Conservation (phyloP, 257 asterid species). For the Solanum corneliomulleri region DNA sequence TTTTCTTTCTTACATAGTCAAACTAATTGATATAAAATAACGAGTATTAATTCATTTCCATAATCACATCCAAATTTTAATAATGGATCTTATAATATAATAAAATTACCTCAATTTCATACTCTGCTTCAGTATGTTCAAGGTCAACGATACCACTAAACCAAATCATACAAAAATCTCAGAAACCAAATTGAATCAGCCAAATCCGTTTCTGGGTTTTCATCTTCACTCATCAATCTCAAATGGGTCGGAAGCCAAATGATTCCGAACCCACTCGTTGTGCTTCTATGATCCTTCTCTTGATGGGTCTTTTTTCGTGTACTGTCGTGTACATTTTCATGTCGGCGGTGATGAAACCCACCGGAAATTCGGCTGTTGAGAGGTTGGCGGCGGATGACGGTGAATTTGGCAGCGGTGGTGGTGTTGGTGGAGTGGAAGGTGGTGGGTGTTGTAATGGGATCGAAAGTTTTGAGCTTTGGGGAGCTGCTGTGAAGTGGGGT, state of each 20-base stretch:
- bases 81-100: neutral
- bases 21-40: too few relatives aligned
- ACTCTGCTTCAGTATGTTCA: neutral
- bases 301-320: slow-evolving; percentile 71
- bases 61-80: neutral
- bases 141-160: neutral
- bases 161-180: slow-evolving; percentile 15
- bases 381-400: slow-evolving; percentile 10
- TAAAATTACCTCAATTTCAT: neutral
- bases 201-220: slow-evolving; percentile 18
- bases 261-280: slow-evolving; percentile 53
- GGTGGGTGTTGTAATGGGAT: slow-evolving; percentile 72
- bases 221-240: slow-evolving; percentile 1
- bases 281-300: slow-evolving; percentile 45
- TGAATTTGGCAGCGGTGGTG: neutral
- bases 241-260: slow-evolving; percentile 74
- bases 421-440: slow-evolving; percentile 9
- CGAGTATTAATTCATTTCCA: neutral
- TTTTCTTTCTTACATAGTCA: too few relatives aligned
- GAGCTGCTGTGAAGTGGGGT: slow-evolving; percentile 92
- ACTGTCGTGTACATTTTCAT: slow-evolving; percentile 48
- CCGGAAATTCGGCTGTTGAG: slow-evolving; percentile 9
- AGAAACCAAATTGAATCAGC: neutral
- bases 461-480: slow-evolving; percentile 78
- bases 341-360: slow-evolving; percentile 37